Evolutionary conservation across 2,329 filamentous ascomycete genomes (phyloP), one percentile per base, ranked within the genome.

Genomic region (Alternaria ethzedia): DNA sequence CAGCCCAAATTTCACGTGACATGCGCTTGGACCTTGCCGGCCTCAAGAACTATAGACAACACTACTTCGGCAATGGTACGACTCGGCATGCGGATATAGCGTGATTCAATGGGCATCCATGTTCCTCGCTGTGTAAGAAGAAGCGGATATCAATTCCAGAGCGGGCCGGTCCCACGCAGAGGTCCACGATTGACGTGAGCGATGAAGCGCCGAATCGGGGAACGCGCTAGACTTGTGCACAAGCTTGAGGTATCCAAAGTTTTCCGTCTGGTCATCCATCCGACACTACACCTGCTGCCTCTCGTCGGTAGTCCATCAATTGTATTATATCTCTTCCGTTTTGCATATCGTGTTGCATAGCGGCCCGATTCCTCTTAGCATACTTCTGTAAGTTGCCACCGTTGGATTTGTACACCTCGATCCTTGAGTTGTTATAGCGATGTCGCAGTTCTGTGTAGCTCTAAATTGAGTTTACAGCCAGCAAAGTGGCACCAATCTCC

Each of bases 351-450:
- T 66, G 65, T 71, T 73, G 72, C 69, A 74, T 68, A 72, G 68
- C 75, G 66, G 60, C 67, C 64, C 61, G 70, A 68, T 70, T 59
- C 54, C 84, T 82, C 66, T 83, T 82, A 66, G 30, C 8, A 52
- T 67, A 64, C 56, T 17, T 43, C 17, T n/a, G 15, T 44, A 58
- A 64, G 36, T 65, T 61, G 44, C 36, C 59, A 44, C 63, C 63
- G 49, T 54, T 46, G 64, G 58, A 59, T 47, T 54, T 10, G 23
- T 55, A 54, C 4, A 51, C 46, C 43, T 41, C 54, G 41, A 44
- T 30, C 36, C 26, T 30, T 52, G 49, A 20, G 55, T 63, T 67
- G 59, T 63, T 63, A 36, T 65, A 64, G 36, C 57, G 47, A 41
- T 50, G 17, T 36, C 36, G 57, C 20, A 51, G 44, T 45, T 43